Percentiles rank a stretch among this genome's conserved stretches.
Conservation (phyloP, 208 protist genomes). For the Trypanosoma theileri region DNA sequence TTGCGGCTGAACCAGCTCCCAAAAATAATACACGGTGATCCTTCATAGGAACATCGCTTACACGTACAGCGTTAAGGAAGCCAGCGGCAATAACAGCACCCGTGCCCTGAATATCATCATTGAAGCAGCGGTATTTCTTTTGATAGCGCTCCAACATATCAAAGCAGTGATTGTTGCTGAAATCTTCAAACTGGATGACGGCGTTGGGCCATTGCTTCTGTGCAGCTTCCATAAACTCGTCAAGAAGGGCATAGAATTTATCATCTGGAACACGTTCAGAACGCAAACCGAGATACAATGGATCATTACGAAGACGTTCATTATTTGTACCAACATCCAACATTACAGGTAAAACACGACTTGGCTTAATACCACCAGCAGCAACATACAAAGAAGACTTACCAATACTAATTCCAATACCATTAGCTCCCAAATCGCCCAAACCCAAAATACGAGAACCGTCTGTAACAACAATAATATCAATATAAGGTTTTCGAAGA, state of each 20-base stretch:
- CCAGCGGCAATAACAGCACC: conserved; percentile 93
- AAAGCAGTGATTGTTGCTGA: conserved; percentile 92
- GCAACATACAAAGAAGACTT: conserved; percentile 90
- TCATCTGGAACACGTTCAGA: conserved; percentile 34
- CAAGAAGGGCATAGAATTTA: conserved; percentile 80
- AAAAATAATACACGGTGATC: conserved; percentile 86
- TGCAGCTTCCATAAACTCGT: conserved; percentile 84
- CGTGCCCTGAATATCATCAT: conserved; percentile 97
- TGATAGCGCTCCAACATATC: conserved; percentile 89
- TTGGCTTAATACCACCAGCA: conserved; percentile 77
- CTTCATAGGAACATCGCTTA: conserved; percentile 10
- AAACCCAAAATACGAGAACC: conserved; percentile 91
- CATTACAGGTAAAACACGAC: conserved; percentile 79
- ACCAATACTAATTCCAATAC: conserved; percentile 94
- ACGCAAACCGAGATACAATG: conserved; percentile 79
- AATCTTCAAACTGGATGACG: conserved; percentile 95
- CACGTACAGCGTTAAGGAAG: conserved; percentile 87
- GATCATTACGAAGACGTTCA: conserved; percentile 53
- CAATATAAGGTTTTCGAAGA: conserved; percentile 56
- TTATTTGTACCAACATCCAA: conserved; percentile 91
- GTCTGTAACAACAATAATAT: conserved; percentile 92
- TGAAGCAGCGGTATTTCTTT: conserved; percentile 91
- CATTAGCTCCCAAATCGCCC: conserved; percentile 88
- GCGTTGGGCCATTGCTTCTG: conserved; percentile 68
- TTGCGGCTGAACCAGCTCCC: conserved; percentile 93